Conservation (phyloP, 805 yeast genomes). For the Kodamaea hsintzibuensis region DNA sequence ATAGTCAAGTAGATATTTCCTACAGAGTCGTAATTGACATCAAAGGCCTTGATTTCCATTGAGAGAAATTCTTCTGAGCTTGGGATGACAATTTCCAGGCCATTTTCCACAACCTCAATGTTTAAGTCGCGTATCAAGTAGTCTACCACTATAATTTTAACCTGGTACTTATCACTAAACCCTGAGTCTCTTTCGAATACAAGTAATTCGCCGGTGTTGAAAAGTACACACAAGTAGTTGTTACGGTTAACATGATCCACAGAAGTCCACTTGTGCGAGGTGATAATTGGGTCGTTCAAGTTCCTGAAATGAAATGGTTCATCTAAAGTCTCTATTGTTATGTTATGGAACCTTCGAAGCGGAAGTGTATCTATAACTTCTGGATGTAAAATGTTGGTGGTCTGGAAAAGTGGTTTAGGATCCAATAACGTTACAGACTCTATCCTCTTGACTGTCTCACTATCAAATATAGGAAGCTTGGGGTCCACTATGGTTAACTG, state of each 20-base stretch:
- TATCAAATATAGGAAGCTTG: conserved; percentile 31
- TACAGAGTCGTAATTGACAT: conserved; percentile 6
- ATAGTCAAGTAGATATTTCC: conserved; percentile 5
- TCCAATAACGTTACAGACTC: conserved; percentile 20
- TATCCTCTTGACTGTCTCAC: conserved; percentile 23
- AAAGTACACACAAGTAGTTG: conserved; percentile 33
- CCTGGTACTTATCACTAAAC: conserved; percentile 23
- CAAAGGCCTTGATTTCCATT: conserved; percentile 29
- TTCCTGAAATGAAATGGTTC: conserved; percentile 31
- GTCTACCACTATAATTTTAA: conserved; percentile 29
- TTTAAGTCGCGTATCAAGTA: conserved; percentile 23
- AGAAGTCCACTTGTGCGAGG: conserved; percentile 37
- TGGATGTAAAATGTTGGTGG: conserved; percentile 25
- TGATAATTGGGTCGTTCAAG: conserved; percentile 34
- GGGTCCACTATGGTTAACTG: conserved; percentile 40
- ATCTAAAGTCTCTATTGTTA: conserved; percentile 27
- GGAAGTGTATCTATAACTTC: conserved; percentile 31
- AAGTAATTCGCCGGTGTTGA: conserved; percentile 40
- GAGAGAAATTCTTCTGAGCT: conserved; percentile 20
- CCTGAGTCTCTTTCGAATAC: conserved; percentile 29
- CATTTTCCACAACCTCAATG: conserved; percentile 16
- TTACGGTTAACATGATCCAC: conserved; percentile 23
- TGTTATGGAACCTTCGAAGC: conserved; percentile 28
- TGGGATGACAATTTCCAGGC: conserved; percentile 21
- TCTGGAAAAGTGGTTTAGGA: conserved; percentile 26